phyloP scores from a whole-genome alignment of 2,329 filamentous ascomycete genomes.

The Cladosporium sp. region DNA sequence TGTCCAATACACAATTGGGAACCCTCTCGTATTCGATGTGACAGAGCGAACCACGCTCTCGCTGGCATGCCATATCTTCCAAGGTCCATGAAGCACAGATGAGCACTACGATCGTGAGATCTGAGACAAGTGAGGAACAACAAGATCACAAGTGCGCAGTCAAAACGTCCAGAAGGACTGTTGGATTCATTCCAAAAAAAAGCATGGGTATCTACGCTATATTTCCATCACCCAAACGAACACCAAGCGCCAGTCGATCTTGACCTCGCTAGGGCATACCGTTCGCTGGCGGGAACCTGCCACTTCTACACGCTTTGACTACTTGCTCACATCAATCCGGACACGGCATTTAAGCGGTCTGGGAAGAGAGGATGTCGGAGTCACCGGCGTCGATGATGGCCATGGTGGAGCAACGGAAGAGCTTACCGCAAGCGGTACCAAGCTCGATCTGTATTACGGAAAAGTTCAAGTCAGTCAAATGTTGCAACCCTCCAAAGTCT shows the following conservation, averaged over 20 bases:
- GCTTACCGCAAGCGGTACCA: constrained; percentile 96
- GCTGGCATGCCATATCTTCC: no score
- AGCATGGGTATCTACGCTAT: constrained; percentile 13
- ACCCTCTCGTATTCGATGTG: no score
- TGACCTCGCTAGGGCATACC: constrained; percentile 7
- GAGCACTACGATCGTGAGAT: no score
- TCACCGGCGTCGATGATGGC: constrained; percentile 15
- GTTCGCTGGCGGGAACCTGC: background rate
- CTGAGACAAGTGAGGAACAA: no score
- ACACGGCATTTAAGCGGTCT: constrained; percentile 38
- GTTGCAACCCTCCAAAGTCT: constrained; percentile 77
- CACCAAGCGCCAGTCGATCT: constrained; percentile 7
- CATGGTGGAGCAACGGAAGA: constrained; percentile 87
- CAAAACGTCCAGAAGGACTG: constrained; percentile 12
- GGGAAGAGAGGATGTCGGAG: constrained; percentile 69
- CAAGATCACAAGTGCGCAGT: background rate
- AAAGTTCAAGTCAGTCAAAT: constrained; percentile 39
- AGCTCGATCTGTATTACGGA: constrained; percentile 75
- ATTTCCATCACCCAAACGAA: constrained; percentile 1
- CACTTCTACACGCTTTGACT: constrained; percentile 11
- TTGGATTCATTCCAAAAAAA: constrained; percentile 10
- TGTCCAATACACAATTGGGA: no score
- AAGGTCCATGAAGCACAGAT: no score
- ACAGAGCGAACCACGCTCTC: no score
- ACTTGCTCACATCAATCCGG: constrained; percentile 10